These are phyloP conservation scores for Chrysanthemum makinoi DNA, from an alignment of 129 eudicot genomes.

Conservation along the genomic window DNA sequence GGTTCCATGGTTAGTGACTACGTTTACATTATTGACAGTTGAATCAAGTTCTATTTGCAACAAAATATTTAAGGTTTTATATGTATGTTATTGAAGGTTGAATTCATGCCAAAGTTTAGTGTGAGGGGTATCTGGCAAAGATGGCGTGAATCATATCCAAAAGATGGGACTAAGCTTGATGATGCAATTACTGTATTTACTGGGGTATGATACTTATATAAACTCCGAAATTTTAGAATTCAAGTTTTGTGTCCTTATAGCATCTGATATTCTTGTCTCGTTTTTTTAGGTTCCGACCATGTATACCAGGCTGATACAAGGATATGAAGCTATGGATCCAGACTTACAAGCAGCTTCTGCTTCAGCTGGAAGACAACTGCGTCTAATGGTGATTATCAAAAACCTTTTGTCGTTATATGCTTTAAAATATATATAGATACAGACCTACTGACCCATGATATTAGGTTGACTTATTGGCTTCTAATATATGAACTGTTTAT, in stretches of 20 bases:
- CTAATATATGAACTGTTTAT: background rate
- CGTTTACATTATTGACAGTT: slow-evolving; percentile 1
- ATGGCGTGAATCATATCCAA: slow-evolving; percentile 94
- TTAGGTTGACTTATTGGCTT: no score
- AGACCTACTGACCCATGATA: no score
- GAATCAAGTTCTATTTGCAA: slow-evolving; percentile 11
- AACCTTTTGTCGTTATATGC: no score
- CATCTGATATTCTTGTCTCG: slow-evolving; percentile 3
- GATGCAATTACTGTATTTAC: slow-evolving; percentile 90
- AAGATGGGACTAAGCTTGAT: slow-evolving; percentile 54
- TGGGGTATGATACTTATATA: slow-evolving; percentile 50
- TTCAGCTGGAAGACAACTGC: slow-evolving; percentile 81
- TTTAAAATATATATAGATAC: no score
- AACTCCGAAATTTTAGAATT: background rate
- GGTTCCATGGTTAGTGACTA: slow-evolving; percentile 63
- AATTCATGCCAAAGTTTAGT: slow-evolving; percentile 92
- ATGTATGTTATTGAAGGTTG: slow-evolving; percentile 53
- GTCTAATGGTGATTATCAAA: slow-evolving; percentile 69
- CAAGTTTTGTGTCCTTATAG: background rate
- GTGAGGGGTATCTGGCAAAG: slow-evolving; percentile 98
- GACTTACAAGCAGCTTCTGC: slow-evolving; percentile 68
- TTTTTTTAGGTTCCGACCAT: slow-evolving; percentile 84
- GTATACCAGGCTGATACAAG: slow-evolving; percentile 94
- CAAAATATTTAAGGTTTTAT: background rate
- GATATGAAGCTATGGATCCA: slow-evolving; percentile 94